Conservation (phyloP, 805 yeast genomes). For the Yarrowia bubula region DNA sequence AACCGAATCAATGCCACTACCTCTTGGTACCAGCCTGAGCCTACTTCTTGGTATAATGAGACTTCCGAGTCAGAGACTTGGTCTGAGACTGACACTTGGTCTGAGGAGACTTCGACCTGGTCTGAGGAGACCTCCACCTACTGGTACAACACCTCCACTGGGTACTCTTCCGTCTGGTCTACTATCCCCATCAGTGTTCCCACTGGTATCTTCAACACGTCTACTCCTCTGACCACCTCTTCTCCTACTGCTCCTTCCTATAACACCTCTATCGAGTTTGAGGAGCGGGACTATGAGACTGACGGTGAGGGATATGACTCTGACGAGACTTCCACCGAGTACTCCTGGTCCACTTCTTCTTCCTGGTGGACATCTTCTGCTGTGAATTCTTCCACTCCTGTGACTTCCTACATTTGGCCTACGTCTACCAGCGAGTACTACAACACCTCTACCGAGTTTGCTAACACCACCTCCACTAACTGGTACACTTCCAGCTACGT, state of each 20-base stretch:
- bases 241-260: slow-evolving; percentile 1
- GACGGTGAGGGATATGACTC: neutral
- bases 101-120: neutral
- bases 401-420: slow-evolving; percentile 16
- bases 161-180: neutral
- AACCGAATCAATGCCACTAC: neutral
- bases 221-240: neutral
- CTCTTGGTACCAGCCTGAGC: neutral
- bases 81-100: neutral
- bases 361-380: neutral
- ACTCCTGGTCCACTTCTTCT: neutral
- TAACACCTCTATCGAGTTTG: neutral
- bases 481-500: neutral
- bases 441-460: neutral
- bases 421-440: neutral
- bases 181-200: slow-evolving; percentile 8
- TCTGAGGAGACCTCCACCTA: neutral
- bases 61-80: too few relatives aligned
- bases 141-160: neutral
- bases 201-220: slow-evolving; percentile 1
- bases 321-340: neutral
- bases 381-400: slow-evolving; percentile 1
- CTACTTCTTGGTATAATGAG: neutral
- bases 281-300: slow-evolving; percentile 14
- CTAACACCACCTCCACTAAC: neutral